phyloP scores from a whole-genome alignment of 2,329 filamentous ascomycete species.

The Fusarium sp. region DNA sequence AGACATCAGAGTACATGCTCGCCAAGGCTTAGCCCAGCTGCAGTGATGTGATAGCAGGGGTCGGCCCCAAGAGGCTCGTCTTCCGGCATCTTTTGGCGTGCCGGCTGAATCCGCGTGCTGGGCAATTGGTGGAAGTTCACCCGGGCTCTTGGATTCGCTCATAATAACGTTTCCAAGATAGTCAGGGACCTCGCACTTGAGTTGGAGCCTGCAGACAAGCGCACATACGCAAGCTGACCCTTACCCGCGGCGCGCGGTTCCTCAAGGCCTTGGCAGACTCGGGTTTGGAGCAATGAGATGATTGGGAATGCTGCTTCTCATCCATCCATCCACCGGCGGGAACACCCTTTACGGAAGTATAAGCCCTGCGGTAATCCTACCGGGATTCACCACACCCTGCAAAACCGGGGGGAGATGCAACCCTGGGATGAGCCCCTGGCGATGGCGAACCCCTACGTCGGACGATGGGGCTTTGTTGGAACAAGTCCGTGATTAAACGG shows the following conservation, averaged over 20 bases:
- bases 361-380: slow-evolving; percentile 29
- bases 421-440: slow-evolving; percentile 23
- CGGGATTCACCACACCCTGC: slow-evolving; percentile 15
- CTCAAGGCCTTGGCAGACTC: slow-evolving; percentile 16
- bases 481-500: slow-evolving; percentile 14
- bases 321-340: slow-evolving; percentile 9
- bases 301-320: neutral
- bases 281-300: slow-evolving; percentile 2
- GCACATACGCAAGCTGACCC: slow-evolving; percentile 16
- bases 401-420: slow-evolving; percentile 26
- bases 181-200: slow-evolving; percentile 21
- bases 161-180: slow-evolving; percentile 1
- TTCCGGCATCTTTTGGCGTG: neutral
- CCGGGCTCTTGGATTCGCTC: neutral
- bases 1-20: neutral
- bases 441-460: slow-evolving; percentile 24
- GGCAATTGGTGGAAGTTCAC: slow-evolving; percentile 36
- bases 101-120: neutral
- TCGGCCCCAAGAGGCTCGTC: neutral
- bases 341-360: slow-evolving; percentile 28
- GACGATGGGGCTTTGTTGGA: slow-evolving; percentile 26
- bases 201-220: slow-evolving; percentile 15
- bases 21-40: neutral
- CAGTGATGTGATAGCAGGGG: neutral
- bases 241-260: slow-evolving; percentile 22